Percentiles rank a stretch among this genome's conserved stretches.
Conservation (phyloP, 2,329 filamentous ascomycete species). For the Phialophora expanda region DNA sequence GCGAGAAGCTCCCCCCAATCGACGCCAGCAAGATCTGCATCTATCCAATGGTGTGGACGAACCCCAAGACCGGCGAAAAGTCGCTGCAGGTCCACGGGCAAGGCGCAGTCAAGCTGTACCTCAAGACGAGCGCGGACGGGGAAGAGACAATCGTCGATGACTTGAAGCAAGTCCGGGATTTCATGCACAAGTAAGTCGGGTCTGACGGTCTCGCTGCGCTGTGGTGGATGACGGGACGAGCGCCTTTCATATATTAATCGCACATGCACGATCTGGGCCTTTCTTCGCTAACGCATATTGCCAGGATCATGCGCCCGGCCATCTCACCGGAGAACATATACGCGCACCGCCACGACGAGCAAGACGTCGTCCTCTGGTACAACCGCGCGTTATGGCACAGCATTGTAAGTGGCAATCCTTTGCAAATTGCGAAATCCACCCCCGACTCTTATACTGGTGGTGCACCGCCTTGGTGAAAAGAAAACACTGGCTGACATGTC, state of each 20-base stretch:
- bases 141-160: constrained; percentile 39
- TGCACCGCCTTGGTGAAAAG: too few relatives aligned
- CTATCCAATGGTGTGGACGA: constrained; percentile 49
- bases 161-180: constrained; percentile 42
- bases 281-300: too few relatives aligned
- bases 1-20: constrained; percentile 44
- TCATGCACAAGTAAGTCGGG: constrained; percentile 43
- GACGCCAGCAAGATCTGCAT: constrained; percentile 43
- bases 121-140: constrained; percentile 42
- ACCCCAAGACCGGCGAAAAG: constrained; percentile 44
- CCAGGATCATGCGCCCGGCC: constrained; percentile 46
- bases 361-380: constrained; percentile 50
- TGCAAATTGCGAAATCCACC: too few relatives aligned
- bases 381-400: constrained; percentile 50
- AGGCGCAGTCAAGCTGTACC: constrained; percentile 45
- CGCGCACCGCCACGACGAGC: constrained; percentile 46
- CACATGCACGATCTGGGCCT: too few relatives aligned
- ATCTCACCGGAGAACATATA: constrained; percentile 46
- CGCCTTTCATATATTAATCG: too few relatives aligned
- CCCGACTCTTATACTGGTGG: too few relatives aligned
- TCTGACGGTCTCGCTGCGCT: too few relatives aligned
- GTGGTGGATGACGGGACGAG: too few relatives aligned
- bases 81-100: constrained; percentile 47
- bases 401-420: constrained; percentile 42
- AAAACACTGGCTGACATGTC: too few relatives aligned